Base-by-base conservation (phyloP, 192 early-diverging fungal species). In the Coemansia aciculifera region DNA sequence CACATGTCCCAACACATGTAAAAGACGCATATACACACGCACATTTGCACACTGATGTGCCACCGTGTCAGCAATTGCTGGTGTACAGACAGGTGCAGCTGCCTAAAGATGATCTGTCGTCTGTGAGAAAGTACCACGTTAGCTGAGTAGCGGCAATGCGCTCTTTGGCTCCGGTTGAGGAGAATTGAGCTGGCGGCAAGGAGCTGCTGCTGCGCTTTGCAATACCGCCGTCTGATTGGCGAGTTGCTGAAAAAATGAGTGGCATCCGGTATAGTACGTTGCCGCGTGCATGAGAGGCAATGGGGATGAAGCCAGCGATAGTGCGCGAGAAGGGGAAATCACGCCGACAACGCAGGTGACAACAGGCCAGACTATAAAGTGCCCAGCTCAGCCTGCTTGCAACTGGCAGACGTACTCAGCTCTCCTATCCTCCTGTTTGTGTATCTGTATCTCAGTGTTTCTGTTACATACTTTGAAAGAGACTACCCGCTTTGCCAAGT, bases 151-250 rank as follows among this genome's bases (percentile, higher is more conserved):
- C 27, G 19, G 27, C 51, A 54, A 29, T 31, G 27, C 24, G 51
- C 54, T 57, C 15, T 17, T 32, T 57, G 54, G 54, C 29, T 31
- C 29, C 54, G 5, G 31, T 7, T 31, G 54, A 54, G 9, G 24
- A 29, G 49, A 15, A 13, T 19, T 46, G 43, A 46, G n/a, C n/a
- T 19, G 12, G 13, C 24, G 19, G 8, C 24, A 29, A 57, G 54
- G 54, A 57, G 54, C 31, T 31, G 51, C 51, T 54, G 51, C 51
- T 11, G 51, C 24, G 51, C 24, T 54, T 31, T 54, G 24, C 21
- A 54, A 54, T 54, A 11, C 27, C 21, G 12, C 34, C 51, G 31
- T 12, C 29, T 57, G 54, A 57, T 57, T 57, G 54, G 54, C 54
- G 15, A 13, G 31, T 17, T 32, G 51, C 44, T 27, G 2, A n/a